A percentile compares a stretch with the other conserved stretches of the same genome.
These are phyloP conservation scores for Populus hybrid DNA, from an alignment of 441 rosid species.

Conservation along the genomic window DNA sequence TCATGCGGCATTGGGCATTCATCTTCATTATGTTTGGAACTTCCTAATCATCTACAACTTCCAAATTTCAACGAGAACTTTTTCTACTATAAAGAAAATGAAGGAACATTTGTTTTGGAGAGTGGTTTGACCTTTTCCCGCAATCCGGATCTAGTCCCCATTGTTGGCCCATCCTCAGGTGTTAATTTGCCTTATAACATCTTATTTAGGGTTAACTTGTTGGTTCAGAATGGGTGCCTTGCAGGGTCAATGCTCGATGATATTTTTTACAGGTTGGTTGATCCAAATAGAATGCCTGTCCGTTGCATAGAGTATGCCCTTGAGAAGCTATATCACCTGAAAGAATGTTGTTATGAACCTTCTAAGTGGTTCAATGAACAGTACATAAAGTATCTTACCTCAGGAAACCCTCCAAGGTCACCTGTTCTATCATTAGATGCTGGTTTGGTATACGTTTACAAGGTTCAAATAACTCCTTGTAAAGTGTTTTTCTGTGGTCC, in stretches of 20 bases:
- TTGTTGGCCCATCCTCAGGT: too few relatives aligned
- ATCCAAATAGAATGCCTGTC: slow-evolving; percentile 26
- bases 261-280: slow-evolving; percentile 43
- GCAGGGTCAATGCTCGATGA: slow-evolving; percentile 57
- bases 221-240: slow-evolving; percentile 69
- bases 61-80: too few relatives aligned
- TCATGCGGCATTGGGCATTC: too few relatives aligned
- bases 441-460: slow-evolving; percentile 60
- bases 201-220: too few relatives aligned
- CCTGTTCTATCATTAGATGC: slow-evolving; percentile 42
- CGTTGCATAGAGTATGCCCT: slow-evolving; percentile 47
- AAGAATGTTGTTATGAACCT: slow-evolving; percentile 71
- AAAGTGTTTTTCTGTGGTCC: slow-evolving; percentile 70
- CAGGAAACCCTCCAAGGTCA: slow-evolving; percentile 27
- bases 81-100: too few relatives aligned
- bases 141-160: too few relatives aligned
- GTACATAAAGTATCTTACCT: slow-evolving; percentile 19
- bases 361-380: slow-evolving; percentile 50
- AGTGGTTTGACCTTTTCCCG: too few relatives aligned
- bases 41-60: too few relatives aligned
- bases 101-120: too few relatives aligned
- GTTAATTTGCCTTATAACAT: too few relatives aligned
- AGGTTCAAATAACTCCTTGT: slow-evolving; percentile 66
- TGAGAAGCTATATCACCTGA: slow-evolving; percentile 45
- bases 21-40: too few relatives aligned